Base-by-base conservation (phyloP, 2,329 filamentous ascomycete species). In the Aspergillus sp. region DNA sequence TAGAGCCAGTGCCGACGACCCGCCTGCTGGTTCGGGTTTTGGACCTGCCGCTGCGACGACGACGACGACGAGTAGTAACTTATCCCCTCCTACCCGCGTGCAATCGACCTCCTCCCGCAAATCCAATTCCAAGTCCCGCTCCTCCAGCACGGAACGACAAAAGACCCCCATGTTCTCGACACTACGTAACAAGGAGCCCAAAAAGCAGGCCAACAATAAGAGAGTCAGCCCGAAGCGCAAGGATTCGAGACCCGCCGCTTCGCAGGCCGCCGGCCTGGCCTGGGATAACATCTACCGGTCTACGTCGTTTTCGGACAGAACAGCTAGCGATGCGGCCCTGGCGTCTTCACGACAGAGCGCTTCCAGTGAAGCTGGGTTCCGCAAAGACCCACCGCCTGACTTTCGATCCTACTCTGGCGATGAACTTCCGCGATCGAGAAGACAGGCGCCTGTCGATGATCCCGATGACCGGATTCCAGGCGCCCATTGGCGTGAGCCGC, bases 201-300 rank as follows among this genome's bases (percentile, higher is more conserved):
- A 70, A 50, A 74, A 70, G 45, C 58, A 66, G 27, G 67, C 70
- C 9, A 73, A 73, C 41, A 44, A 19, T 19, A 19, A 50, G 12
- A 44, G 42, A 26, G 41, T 28, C 35, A 40, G 46, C 29, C 45
- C 57, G 12, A 62, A 60, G 29, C 66, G 70, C 44, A 71, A 65
- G 42, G 68, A 71, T 30, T 61, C 68, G 34, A 73, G 73, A n/a
- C 72, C 75, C 34, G 76, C 77, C 48, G 79, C 80, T 19, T 78
- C 80, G 12, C 80, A 78, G 56, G 81, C 81, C 3, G 81, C 81
- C 2, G 79, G 79, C 3, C 71, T 82, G 48, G 80, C 80, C n/a
- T 84, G 80, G 79, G 56, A 71, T 51, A 62, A 68, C 57, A 59
- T 63, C 12, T 59, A 62, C 29, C 59, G 55, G 5, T 43, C 59